Conservation (phyloP, 805 yeast species). For the Hanseniaspora nectarophila region DNA sequence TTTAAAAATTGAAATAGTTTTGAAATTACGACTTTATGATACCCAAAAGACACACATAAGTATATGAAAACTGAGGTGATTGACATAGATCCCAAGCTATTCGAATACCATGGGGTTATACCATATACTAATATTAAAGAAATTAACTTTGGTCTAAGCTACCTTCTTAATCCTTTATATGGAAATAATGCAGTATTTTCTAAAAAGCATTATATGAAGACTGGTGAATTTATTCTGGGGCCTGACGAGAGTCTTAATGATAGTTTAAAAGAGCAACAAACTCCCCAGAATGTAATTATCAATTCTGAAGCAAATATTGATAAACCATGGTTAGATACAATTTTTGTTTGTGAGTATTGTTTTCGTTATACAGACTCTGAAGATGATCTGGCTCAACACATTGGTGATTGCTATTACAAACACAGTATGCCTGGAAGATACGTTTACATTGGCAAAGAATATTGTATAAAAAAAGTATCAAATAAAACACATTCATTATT, state of each 20-base stretch:
- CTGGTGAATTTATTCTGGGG: constrained; percentile 33
- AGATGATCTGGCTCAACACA: constrained; percentile 41
- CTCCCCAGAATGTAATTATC: background rate
- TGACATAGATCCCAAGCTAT: constrained; percentile 30
- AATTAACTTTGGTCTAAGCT: constrained; percentile 53
- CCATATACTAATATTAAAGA: constrained; percentile 49
- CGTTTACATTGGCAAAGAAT: constrained; percentile 48
- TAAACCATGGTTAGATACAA: constrained; percentile 42
- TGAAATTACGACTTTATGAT: too few species aligned
- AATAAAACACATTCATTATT: constrained; percentile 55
- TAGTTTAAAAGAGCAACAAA: background rate
- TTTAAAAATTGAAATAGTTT: too few species aligned
- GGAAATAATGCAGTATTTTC: constrained; percentile 68
- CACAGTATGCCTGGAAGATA: constrained; percentile 49
- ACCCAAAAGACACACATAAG: too few species aligned
- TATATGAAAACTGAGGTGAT: constrained; percentile 12
- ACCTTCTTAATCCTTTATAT: constrained; percentile 71
- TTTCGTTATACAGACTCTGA: constrained; percentile 59
- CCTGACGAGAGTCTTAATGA: constrained; percentile 15
- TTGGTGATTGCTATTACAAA: constrained; percentile 34
- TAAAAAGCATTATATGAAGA: constrained; percentile 33
- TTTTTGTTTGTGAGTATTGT: constrained; percentile 70
- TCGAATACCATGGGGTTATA: constrained; percentile 40
- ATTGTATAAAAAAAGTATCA: constrained; percentile 52
- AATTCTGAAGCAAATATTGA: constrained; percentile 1